Percentiles rank a stretch among this genome's conserved stretches.
Evolutionary conservation across 345 rosid genomes (phyloP).

Genomic region (Citrus glauca): DNA sequence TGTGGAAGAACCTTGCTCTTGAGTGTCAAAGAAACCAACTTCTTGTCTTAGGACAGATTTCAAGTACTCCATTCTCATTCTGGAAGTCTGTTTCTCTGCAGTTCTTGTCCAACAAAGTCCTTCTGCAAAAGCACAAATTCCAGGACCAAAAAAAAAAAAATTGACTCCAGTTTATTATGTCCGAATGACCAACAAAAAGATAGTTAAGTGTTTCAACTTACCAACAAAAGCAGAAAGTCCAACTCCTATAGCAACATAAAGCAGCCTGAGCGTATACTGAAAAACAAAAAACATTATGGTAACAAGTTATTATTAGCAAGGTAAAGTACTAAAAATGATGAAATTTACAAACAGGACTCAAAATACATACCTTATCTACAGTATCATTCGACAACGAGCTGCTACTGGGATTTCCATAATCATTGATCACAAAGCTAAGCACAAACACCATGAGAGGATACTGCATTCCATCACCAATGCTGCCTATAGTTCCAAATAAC

Average conservation of each 20-base stretch:
- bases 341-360: not conserved
- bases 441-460: constrained; percentile 53
- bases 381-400: constrained; percentile 26
- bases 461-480: constrained; percentile 75
- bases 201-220: constrained; percentile 22
- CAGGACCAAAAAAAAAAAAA: not conserved
- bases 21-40: constrained; percentile 62
- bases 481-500: constrained; percentile 56
- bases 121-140: constrained; percentile 32
- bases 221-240: constrained; percentile 63
- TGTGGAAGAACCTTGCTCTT: constrained; percentile 55
- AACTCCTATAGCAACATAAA: constrained; percentile 57
- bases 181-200: no score
- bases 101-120: constrained; percentile 76
- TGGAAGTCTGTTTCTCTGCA: constrained; percentile 63
- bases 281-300: constrained; percentile 19
- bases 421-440: constrained; percentile 57
- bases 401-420: constrained; percentile 35
- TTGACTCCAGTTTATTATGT: not conserved
- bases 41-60: constrained; percentile 68
- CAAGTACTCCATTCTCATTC: constrained; percentile 55
- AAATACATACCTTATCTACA: constrained; percentile 43
- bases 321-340: no score
- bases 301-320: not conserved
- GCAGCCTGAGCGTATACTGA: constrained; percentile 54